Percentiles rank a stretch among this genome's conserved stretches.
phyloP scores from a whole-genome alignment of 768 basidiomycete species.

The Boletales sp. region DNA sequence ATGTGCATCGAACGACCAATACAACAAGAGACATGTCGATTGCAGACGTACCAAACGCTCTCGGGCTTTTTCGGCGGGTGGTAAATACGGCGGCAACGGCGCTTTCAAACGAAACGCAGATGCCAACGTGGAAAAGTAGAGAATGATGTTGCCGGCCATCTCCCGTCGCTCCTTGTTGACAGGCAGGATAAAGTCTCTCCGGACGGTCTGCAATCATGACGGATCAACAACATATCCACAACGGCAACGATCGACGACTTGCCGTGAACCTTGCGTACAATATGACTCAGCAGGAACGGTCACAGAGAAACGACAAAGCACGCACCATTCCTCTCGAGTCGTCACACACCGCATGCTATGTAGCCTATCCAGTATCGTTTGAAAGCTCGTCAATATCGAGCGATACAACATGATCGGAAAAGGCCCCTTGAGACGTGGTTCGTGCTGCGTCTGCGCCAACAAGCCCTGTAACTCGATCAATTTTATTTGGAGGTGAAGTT shows the following conservation, averaged over 20 bases:
- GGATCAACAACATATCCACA: background rate
- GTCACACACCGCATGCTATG: constrained; percentile 99
- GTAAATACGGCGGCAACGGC: constrained; percentile 94
- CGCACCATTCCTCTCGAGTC: constrained; percentile 89
- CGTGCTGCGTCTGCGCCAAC: constrained; percentile 86
- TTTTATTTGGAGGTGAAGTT: constrained; percentile 89
- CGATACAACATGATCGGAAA: constrained; percentile 88
- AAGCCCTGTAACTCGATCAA: constrained; percentile 81
- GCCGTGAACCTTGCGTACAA: constrained; percentile 68
- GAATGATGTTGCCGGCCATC: constrained; percentile 93
- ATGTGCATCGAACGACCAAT: too few relatives aligned
- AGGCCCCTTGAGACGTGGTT: constrained; percentile 93
- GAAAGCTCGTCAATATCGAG: constrained; percentile 74
- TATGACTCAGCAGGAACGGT: constrained; percentile 7
- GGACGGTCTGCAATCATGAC: constrained; percentile 53
- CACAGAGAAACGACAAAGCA: background rate
- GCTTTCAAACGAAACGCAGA: constrained; percentile 81
- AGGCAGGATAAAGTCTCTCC: constrained; percentile 84
- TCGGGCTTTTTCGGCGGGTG: constrained; percentile 85
- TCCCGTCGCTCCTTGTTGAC: constrained; percentile 87
- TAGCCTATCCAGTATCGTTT: constrained; percentile 81
- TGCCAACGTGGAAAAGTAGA: constrained; percentile 80
- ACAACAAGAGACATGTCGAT: too few relatives aligned
- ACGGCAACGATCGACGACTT: constrained; percentile 22
- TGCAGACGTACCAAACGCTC: constrained; percentile 58